Evolutionary conservation across 805 yeast species (phyloP).

Genomic region (Saccharomyces mikatae): DNA sequence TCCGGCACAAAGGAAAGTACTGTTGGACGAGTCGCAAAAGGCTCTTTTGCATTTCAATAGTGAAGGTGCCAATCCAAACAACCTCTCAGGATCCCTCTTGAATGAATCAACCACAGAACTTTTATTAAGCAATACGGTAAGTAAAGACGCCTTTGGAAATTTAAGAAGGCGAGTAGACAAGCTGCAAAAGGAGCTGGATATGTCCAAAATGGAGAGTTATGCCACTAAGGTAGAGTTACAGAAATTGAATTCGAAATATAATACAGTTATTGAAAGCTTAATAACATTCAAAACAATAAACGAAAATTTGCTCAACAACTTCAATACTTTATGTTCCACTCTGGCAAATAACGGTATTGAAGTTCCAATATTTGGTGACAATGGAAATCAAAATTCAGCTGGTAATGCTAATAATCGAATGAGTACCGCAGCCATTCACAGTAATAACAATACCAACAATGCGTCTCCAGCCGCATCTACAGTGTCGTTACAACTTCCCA

Average conservation of each 20-base stretch:
- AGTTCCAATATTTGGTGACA: slow-evolving; percentile 35
- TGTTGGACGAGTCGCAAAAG: slow-evolving; percentile 13
- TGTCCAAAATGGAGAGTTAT: slow-evolving; percentile 18
- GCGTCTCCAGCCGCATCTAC: slow-evolving; percentile 1
- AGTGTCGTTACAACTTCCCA: slow-evolving; percentile 9
- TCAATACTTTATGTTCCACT: slow-evolving; percentile 42
- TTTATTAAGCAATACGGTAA: slow-evolving; percentile 19
- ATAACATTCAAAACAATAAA: slow-evolving; percentile 48
- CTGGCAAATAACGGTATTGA: slow-evolving; percentile 55
- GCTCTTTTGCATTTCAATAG: neutral
- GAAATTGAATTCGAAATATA: slow-evolving; percentile 47
- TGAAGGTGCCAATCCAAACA: slow-evolving; percentile 3
- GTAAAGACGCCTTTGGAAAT: slow-evolving; percentile 19
- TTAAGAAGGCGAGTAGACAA: slow-evolving; percentile 32
- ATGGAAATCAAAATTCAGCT: slow-evolving; percentile 6
- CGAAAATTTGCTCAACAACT: slow-evolving; percentile 47
- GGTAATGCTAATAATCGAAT: neutral
- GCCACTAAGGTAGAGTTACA: slow-evolving; percentile 32
- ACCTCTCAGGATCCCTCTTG: slow-evolving; percentile 4
- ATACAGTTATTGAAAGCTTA: slow-evolving; percentile 54
- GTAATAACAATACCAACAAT: neutral
- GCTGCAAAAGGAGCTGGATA: slow-evolving; percentile 23
- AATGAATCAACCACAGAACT: slow-evolving; percentile 12
- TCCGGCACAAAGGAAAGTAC: slow-evolving; percentile 44
- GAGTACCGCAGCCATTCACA: neutral